These are phyloP conservation scores for Chenopodium album DNA, from an alignment of 148 eudicot genomes.

Conservation along the genomic window DNA sequence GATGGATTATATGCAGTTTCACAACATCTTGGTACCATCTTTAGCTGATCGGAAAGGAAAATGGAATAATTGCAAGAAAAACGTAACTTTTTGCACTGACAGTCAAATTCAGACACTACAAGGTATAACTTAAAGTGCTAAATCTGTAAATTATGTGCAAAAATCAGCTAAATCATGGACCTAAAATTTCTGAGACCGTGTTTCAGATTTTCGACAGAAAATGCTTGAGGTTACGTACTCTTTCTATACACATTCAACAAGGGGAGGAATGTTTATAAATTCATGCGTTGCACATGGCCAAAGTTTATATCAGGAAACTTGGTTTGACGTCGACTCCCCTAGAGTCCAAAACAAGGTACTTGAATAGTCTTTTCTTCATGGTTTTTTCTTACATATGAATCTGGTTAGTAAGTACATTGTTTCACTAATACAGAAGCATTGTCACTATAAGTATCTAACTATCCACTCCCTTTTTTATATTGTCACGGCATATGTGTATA, in stretches of 20 bases:
- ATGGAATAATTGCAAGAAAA: conserved; percentile 71
- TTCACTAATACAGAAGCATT: too few relatives aligned
- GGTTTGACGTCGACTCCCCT: conserved; percentile 79
- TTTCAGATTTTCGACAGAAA: conserved; percentile 59
- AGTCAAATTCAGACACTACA: conserved; percentile 60
- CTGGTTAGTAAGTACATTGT: too few relatives aligned
- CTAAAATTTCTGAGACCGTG: neutral
- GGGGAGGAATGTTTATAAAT: conserved; percentile 83
- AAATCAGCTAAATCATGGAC: neutral
- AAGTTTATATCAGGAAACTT: conserved; percentile 79
- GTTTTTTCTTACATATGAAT: neutral
- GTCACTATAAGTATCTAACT: too few relatives aligned
- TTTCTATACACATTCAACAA: conserved; percentile 49
- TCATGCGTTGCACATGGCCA: conserved; percentile 98
- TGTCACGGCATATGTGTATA: too few relatives aligned
- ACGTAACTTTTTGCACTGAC: conserved; percentile 49
- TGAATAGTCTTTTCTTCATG: neutral
- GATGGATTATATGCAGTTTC: conserved; percentile 40
- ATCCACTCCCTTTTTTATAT: too few relatives aligned
- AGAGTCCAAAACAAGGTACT: conserved; percentile 67
- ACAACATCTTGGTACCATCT: conserved; percentile 78
- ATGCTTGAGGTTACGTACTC: conserved; percentile 60
- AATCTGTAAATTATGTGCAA: neutral
- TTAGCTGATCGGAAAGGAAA: conserved; percentile 59
- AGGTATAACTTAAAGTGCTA: conserved; percentile 37